Evolutionary conservation across 257 asterid species (phyloP).

Genomic region (Nicotiana paniculata): DNA sequence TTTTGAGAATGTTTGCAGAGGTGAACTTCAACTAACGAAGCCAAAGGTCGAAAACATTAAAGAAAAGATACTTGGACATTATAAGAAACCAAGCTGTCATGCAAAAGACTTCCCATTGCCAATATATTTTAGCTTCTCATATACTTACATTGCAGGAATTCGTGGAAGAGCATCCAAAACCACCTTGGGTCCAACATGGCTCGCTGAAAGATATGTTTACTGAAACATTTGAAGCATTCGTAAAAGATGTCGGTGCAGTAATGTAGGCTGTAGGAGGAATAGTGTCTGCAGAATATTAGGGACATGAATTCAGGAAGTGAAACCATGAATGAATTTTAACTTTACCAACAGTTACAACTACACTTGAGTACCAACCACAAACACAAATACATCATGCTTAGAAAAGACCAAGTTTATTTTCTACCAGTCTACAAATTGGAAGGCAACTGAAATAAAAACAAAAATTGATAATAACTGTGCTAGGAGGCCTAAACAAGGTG

Average conservation of each 20-base stretch:
- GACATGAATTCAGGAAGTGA: neutral
- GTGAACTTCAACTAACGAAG: neutral
- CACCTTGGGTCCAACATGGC: constrained; percentile 58
- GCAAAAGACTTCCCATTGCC: neutral
- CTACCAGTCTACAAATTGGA: neutral
- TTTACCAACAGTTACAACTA: neutral
- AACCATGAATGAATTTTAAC: neutral
- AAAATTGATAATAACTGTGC: neutral
- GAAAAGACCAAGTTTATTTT: neutral
- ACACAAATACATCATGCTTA: neutral
- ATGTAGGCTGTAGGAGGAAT: constrained; percentile 66
- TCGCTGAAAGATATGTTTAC: constrained; percentile 73
- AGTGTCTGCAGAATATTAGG: constrained; percentile 53
- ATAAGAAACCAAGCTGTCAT: neutral
- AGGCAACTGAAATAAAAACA: neutral
- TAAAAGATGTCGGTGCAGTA: constrained; percentile 44
- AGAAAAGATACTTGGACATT: neutral
- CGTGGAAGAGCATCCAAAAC: constrained; percentile 63
- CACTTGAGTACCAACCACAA: neutral
- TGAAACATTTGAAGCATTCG: constrained; percentile 58
- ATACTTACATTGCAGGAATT: constrained; percentile 87
- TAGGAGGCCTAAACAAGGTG: neutral
- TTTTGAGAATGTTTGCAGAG: neutral
- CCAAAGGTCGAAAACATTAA: neutral
- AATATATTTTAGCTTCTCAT: constrained; percentile 25